A percentile compares a stretch with the other conserved stretches of the same genome.
Evolutionary conservation across 2,329 filamentous ascomycete genomes (phyloP).

Genomic region (Leptographium flavum): DNA sequence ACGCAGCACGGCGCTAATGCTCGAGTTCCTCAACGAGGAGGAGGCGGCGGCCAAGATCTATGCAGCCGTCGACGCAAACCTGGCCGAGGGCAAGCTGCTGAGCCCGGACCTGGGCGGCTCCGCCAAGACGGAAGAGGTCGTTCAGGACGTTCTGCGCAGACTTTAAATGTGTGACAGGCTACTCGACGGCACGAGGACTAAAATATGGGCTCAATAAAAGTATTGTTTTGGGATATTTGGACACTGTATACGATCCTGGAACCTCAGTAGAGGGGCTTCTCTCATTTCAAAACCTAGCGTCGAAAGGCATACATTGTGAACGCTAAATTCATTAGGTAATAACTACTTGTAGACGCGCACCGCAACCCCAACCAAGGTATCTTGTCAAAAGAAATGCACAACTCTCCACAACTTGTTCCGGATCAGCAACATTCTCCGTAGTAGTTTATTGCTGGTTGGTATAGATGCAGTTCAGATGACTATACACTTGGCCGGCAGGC

Average conservation of each 20-base stretch:
- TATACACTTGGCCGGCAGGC: conserved; percentile 1
- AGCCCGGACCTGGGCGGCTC: conserved; percentile 84
- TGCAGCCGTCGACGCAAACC: conserved; percentile 75
- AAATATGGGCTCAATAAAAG: neutral
- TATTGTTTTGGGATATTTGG: no score
- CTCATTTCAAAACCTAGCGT: no score
- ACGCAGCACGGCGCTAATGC: conserved; percentile 81
- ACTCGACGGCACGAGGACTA: neutral
- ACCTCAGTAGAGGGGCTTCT: no score
- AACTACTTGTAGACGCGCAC: no score
- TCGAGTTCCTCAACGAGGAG: conserved; percentile 87
- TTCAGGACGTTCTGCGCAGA: conserved; percentile 73
- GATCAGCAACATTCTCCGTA: no score
- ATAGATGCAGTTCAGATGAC: neutral
- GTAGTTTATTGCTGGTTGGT: neutral
- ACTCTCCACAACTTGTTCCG: no score
- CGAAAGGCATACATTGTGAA: no score
- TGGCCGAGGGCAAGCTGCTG: conserved; percentile 69
- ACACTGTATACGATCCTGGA: no score
- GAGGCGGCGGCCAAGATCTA: conserved; percentile 82
- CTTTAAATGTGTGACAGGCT: conserved; percentile 35
- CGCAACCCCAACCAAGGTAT: no score
- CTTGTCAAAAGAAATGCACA: no score
- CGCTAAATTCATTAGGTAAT: no score
- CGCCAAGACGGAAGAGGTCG: conserved; percentile 72